A percentile compares a stretch with the other conserved stretches of the same genome.
phyloP scores from a whole-genome alignment of 768 basidiomycete species.

The Tulasnella sp. region DNA sequence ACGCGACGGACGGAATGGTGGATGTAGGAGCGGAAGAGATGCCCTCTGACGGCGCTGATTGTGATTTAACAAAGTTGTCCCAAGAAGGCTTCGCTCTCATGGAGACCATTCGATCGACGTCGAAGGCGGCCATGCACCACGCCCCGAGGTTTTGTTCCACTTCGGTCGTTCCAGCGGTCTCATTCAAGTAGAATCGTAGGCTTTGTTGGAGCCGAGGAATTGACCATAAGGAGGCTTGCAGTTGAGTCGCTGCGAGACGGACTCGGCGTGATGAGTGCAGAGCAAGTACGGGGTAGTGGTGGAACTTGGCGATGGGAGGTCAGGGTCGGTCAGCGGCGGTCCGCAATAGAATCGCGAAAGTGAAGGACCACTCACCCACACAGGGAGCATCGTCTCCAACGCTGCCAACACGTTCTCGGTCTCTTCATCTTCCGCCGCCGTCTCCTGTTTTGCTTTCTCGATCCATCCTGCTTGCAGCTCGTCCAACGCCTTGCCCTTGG shows the following conservation, averaged over 20 bases:
- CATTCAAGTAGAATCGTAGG: conserved; percentile 58
- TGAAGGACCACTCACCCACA: conserved; percentile 72
- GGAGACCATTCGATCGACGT: conserved; percentile 68
- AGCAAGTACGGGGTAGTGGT: conserved; percentile 82
- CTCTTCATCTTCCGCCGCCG: conserved; percentile 52
- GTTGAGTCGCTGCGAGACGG: conserved; percentile 59
- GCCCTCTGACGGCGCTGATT: not conserved
- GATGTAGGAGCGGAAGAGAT: not conserved
- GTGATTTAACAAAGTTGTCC: conserved; percentile 41
- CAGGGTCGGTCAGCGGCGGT: conserved; percentile 9
- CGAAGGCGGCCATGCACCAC: conserved; percentile 74
- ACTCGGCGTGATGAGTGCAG: conserved; percentile 80
- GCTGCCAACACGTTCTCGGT: conserved; percentile 41
- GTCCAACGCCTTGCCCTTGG: conserved; percentile 82
- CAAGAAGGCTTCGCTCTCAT: conserved; percentile 58
- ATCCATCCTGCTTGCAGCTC: conserved; percentile 75
- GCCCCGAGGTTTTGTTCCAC: conserved; percentile 65
- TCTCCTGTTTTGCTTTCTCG: conserved; percentile 49
- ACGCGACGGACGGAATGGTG: conserved; percentile 44
- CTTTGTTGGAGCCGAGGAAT: conserved; percentile 52
- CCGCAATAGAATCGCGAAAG: not conserved
- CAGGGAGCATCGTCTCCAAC: conserved; percentile 70
- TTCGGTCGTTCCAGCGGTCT: conserved; percentile 55
- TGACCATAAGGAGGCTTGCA: conserved; percentile 69
- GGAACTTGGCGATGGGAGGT: conserved; percentile 56